A percentile compares a stretch with the other conserved stretches of the same genome.
Conservation (phyloP, 208 protist species). For the Naegleria fowleri region DNA sequence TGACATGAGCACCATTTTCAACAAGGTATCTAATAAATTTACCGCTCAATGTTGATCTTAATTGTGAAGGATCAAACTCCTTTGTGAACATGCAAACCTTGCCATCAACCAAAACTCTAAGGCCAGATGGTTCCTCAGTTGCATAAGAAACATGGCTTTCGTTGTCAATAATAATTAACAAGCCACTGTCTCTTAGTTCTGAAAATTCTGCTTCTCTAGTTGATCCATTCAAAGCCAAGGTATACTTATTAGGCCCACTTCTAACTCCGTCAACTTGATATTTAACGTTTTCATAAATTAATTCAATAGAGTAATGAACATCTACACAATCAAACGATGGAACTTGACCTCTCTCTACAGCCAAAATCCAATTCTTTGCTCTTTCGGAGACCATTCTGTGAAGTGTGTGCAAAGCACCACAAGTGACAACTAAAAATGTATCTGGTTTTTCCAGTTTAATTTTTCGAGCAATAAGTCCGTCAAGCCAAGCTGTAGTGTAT, state of each 20-base stretch:
- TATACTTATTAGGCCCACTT: constrained; percentile 54
- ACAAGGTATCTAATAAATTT: constrained; percentile 90
- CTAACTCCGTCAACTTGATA: constrained; percentile 61
- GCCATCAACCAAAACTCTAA: constrained; percentile 79
- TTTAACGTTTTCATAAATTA: constrained; percentile 63
- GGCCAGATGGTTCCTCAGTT: constrained; percentile 74
- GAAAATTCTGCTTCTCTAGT: constrained; percentile 52
- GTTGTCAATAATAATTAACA: constrained; percentile 51
- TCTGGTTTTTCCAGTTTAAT: constrained; percentile 10
- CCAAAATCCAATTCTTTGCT: constrained; percentile 58
- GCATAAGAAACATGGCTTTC: constrained; percentile 77
- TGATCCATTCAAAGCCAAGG: constrained; percentile 65
- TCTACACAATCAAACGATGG: constrained; percentile 63
- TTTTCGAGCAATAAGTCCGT: constrained; percentile 62
- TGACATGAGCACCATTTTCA: constrained; percentile 75
- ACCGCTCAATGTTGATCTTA: constrained; percentile 80
- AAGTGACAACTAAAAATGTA: constrained; percentile 48
- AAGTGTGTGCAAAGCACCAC: constrained; percentile 62
- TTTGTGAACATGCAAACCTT: constrained; percentile 79
- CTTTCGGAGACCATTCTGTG: constrained; percentile 53
- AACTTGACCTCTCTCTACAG: constrained; percentile 70
- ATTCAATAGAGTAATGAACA: constrained; percentile 60
- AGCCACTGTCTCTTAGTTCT: background rate
- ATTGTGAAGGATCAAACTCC: constrained; percentile 86
- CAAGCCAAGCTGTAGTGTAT: constrained; percentile 73